Base-by-base conservation (phyloP, 441 rosid genomes). In the Aleurites moluccanus region DNA sequence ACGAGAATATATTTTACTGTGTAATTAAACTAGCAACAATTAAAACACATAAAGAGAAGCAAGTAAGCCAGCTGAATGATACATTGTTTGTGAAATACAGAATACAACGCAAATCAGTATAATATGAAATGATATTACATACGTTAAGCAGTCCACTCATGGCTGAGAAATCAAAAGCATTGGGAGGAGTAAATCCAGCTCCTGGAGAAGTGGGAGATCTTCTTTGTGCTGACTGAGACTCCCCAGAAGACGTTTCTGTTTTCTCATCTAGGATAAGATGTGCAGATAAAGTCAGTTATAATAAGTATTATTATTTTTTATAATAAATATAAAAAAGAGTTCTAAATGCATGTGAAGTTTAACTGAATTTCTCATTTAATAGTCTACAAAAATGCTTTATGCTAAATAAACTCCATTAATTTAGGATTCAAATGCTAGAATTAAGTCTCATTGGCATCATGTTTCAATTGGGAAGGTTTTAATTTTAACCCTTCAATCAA, bases 71-170 rank as follows among this genome's bases (percentile, higher is more conserved):
- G 63, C 18, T 4, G 27, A 14, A 11, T 3, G 38, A 11, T 27
- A 25, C n/a, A 18, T 21, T 53, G 1, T n/a, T 42, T 15, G 49
- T 42, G n/a, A 18, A 2, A 33, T 38, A 55, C 33, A 30, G 3
- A 30, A 30, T 2, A 30, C 33, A 30, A 30, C 33, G 33, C 2
- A 30, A 30, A 30, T 23, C 28, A 13, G 42, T 27, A 52, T 25
- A 25, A 59, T 11, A 25, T 10, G 21, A 49, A 75, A 20, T 69
- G 42, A 60, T 20, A 67, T 10, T 49, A 38, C 84, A 72, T 87
- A 96, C 98, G 73, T 94, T 91, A 74, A 96, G 98, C 72, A 93
- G 83, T 79, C 91, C 86, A 71, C 85, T 76, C 99, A 96, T 96
- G 65, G 89, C 85, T 10, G 97, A 93, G 86, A 94, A 96, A 85